Percentiles rank a stretch among this genome's conserved stretches.
phyloP scores from a whole-genome alignment of 306 rosid species.

The Senna siamea region DNA sequence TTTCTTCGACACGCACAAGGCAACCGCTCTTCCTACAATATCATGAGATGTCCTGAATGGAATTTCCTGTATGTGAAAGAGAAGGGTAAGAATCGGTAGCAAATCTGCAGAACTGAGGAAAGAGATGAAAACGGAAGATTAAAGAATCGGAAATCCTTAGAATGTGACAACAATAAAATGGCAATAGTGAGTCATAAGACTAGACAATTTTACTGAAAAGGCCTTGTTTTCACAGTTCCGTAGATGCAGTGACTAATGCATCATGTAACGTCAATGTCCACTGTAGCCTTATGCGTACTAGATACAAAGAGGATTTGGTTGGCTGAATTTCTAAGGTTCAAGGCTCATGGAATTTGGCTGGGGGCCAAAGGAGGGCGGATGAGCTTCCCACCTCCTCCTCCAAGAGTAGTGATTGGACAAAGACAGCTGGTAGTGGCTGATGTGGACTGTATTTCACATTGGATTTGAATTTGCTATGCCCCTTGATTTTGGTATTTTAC shows the following conservation, averaged over 20 bases:
- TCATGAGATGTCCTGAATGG: constrained; percentile 98
- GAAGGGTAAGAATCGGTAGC: not conserved
- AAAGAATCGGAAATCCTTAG: constrained; percentile 2
- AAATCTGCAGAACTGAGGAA: constrained; percentile 19
- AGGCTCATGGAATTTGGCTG: not conserved
- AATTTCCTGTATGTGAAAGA: constrained; percentile 62
- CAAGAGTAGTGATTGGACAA: not conserved
- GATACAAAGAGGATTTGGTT: not conserved
- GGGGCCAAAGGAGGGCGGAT: not conserved
- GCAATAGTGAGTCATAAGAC: not conserved
- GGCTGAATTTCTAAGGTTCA: not conserved
- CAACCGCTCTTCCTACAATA: constrained; percentile 83
- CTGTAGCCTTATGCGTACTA: not conserved
- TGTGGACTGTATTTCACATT: not conserved
- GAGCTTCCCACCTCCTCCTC: not conserved
- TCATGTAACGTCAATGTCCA: not conserved
- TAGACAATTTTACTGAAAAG: constrained; percentile 3
- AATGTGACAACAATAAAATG: constrained; percentile 10
- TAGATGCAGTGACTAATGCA: constrained; percentile 6
- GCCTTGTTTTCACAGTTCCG: constrained; percentile 17
- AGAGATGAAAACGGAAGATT: not conserved
- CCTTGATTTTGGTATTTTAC: constrained; percentile 4
- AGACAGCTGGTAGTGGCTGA: not conserved
- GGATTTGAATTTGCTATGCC: constrained; percentile 26
- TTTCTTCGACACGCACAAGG: constrained; percentile 64